These are phyloP conservation scores for Rhodamnia argentea DNA, from an alignment of 345 rosid genomes.

Conservation along the genomic window DNA sequence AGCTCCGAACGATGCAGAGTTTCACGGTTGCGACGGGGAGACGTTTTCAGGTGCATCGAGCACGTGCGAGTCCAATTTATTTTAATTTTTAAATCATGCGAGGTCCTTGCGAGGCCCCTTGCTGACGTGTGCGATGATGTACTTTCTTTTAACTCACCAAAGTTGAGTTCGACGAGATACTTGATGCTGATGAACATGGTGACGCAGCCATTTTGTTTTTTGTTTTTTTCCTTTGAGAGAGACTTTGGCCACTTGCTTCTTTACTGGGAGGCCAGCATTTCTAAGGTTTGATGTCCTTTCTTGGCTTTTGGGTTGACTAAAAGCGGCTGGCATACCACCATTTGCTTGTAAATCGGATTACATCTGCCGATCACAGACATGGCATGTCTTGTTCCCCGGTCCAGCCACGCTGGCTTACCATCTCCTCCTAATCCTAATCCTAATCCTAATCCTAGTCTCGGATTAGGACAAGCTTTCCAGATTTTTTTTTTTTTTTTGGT, in stretches of 20 bases:
- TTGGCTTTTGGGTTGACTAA: background rate
- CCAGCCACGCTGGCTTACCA: background rate
- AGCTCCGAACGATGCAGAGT: too few species aligned
- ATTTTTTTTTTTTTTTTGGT: too few species aligned
- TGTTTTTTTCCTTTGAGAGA: background rate
- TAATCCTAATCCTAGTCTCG: background rate
- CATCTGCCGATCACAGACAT: background rate
- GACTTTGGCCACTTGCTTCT: background rate
- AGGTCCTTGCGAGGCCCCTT: accelerated
- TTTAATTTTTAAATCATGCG: background rate
- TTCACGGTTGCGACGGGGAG: too few species aligned
- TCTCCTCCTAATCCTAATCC: background rate
- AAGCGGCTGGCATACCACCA: background rate
- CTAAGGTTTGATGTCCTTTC: background rate
- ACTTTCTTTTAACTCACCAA: background rate
- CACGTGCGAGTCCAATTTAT: background rate
- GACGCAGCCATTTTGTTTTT: background rate
- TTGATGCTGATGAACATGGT: background rate
- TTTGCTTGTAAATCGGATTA: background rate
- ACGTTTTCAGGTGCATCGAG: background rate
- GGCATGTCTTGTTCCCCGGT: background rate
- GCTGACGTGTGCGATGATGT: background rate
- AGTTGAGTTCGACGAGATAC: background rate
- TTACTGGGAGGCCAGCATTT: background rate
- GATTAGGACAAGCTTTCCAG: background rate